Evolutionary conservation across 2,329 filamentous ascomycete species (phyloP), one percentile per base, ranked within the genome.

Genomic region (Microsporum audouinii): DNA sequence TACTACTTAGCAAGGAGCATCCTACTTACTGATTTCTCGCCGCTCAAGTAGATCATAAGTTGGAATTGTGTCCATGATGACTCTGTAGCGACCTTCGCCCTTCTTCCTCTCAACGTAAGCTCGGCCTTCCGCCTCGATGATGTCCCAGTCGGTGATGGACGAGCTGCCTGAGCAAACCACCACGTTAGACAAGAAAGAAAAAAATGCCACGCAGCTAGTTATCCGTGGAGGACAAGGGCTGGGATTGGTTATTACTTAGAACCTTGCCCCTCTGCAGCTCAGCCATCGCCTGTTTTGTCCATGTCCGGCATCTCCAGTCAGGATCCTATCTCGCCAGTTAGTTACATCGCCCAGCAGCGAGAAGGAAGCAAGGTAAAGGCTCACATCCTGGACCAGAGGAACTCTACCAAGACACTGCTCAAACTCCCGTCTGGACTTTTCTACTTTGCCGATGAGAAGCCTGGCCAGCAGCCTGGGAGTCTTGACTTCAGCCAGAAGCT

Each of bases 281-380:
- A 58, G 39, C 39, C 43, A 61, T 55, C n/a, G 60, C 56, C 4
- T 49, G 41, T 23, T 12, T 51, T 1, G 47, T 38, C 60, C 60
- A 61, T 4, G 60, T 58, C 12, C 60, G 31, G 34, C 55, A 61
- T 49, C 53, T 57, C 39, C 60, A 61, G 41, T 14, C 43, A 14
- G 41, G 60, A 56, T 56, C 49, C 58, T 60, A 60, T 27, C 39
- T 41, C 27, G 23, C 7, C 27, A 17, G 41, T 31, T 31, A 23
- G 41, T 23, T 23, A 23, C 17, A 23, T 23, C 17, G 17, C 17
- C 17, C 17, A 23, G 17, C 17, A 23, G 17, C 17, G 17, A 23
- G 17, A 23, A 23, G 1, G 17, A 23, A 23, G 17, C 17, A 23
- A 23, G 17, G 17, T 23, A 23, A 23, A 23, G 17, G 12, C 59